Conservation (phyloP, 352 stramenopile genomes). For the Pythium scleroteichum region DNA sequence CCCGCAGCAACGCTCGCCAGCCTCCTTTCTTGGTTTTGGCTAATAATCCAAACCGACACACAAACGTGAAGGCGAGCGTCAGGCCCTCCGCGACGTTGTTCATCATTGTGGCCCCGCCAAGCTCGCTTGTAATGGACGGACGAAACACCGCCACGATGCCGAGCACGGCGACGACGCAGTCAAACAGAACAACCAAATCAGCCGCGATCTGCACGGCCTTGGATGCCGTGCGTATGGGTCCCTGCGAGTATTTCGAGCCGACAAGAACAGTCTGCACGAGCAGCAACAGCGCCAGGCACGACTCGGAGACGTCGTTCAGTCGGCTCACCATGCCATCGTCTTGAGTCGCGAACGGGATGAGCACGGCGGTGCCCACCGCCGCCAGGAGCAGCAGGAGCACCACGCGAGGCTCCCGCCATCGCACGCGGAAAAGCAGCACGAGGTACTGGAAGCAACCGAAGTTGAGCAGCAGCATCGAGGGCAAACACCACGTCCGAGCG, state of each 20-base stretch:
- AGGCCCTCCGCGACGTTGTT: conserved; percentile 30
- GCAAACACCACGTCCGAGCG: conserved; percentile 5
- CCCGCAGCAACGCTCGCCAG: conserved; percentile 19
- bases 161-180: conserved; percentile 22
- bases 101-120: conserved; percentile 9
- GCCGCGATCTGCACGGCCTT: conserved; percentile 14
- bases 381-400: conserved; percentile 15
- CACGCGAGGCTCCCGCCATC: conserved; percentile 15
- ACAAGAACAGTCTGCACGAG: conserved; percentile 19
- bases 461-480: conserved; percentile 13
- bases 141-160: conserved; percentile 29
- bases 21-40: conserved; percentile 3
- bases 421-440: conserved; percentile 2
- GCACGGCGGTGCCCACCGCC: conserved; percentile 18
- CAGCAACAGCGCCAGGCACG: conserved; percentile 12
- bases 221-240: neutral
- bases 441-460: conserved; percentile 17
- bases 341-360: conserved; percentile 26
- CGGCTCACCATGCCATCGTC: conserved; percentile 21
- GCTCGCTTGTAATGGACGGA: neutral
- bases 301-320: conserved; percentile 24
- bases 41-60: conserved; percentile 33
- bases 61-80: conserved; percentile 37
- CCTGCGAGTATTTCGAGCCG: conserved; percentile 4
- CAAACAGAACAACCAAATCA: conserved; percentile 33